A percentile compares a stretch with the other conserved stretches of the same genome.
These are phyloP conservation scores for Diutina mesorugosa DNA, from an alignment of 1,139 yeast species.

Conservation along the genomic window DNA sequence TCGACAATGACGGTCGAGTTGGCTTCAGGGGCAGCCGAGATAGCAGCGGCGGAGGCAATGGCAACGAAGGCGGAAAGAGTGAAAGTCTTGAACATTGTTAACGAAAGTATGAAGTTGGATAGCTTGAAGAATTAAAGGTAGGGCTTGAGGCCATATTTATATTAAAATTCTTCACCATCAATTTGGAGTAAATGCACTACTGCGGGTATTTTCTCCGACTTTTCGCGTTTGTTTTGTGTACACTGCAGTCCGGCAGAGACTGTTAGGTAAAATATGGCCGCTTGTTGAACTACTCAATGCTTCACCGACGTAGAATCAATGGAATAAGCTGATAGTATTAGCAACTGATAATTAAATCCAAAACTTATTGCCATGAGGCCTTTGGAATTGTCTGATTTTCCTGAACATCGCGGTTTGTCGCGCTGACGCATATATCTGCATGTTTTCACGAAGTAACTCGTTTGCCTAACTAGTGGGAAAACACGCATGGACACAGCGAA, in stretches of 20 bases:
- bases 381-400: no score
- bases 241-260: not conserved
- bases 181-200: not conserved
- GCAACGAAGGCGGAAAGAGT: constrained; percentile 1
- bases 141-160: not conserved
- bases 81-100: constrained; percentile 2
- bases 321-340: no score
- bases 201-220: not conserved
- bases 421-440: not conserved
- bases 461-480: not conserved
- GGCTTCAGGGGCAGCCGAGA: not conserved
- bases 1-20: not conserved
- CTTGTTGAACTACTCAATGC: no score
- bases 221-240: constrained; percentile 1
- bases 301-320: no score
- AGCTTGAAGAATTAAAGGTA: not conserved
- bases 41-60: constrained; percentile 1
- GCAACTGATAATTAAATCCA: not conserved
- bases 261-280: not conserved
- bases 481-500: not conserved
- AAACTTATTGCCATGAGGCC: not conserved
- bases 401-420: not conserved
- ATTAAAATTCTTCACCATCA: not conserved
- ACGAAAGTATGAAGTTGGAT: constrained; percentile 2
- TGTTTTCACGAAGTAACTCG: not conserved